These are phyloP conservation scores for Tephrocybe sp. DNA, from an alignment of 768 basidiomycete species.

Conservation along the genomic window DNA sequence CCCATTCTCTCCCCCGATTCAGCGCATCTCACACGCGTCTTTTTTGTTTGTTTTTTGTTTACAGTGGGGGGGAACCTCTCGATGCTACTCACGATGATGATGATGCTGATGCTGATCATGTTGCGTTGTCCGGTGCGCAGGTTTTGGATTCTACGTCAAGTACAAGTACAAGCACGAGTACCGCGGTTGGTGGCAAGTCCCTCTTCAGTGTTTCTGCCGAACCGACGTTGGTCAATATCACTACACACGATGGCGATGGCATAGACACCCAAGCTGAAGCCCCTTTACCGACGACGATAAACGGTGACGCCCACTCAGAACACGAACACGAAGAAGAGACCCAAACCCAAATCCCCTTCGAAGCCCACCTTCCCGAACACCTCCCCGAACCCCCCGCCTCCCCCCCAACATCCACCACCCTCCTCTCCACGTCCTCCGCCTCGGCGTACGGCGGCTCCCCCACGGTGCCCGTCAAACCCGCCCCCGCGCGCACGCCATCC, in stretches of 20 bases:
- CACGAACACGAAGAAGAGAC: slow-evolving; percentile 18
- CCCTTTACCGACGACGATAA: too few relatives aligned
- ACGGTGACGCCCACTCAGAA: slow-evolving; percentile 11
- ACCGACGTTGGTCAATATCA: slow-evolving; percentile 53
- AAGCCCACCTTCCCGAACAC: too few relatives aligned
- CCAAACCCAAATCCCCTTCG: slow-evolving; percentile 18
- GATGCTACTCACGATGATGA: too few relatives aligned
- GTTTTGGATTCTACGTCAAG: slow-evolving; percentile 22
- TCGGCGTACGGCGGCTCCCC: slow-evolving; percentile 49
- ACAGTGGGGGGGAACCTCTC: slow-evolving; percentile 49
- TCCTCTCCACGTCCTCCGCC: slow-evolving; percentile 39
- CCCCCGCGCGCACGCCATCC: slow-evolving; percentile 52
- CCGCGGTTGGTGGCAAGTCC: slow-evolving; percentile 24
- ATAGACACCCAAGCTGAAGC: too few relatives aligned
- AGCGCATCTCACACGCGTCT: slow-evolving; percentile 36
- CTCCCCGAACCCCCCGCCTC: slow-evolving; percentile 62
- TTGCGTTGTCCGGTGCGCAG: slow-evolving; percentile 47
- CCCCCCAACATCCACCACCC: slow-evolving; percentile 52
- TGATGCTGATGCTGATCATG: slow-evolving; percentile 33
- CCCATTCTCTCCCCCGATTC: slow-evolving; percentile 33
- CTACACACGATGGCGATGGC: slow-evolving; percentile 20
- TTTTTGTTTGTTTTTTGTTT: slow-evolving; percentile 30
- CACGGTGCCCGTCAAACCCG: slow-evolving; percentile 32
- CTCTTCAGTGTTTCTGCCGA: slow-evolving; percentile 48
- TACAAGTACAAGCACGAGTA: too few relatives aligned